phyloP scores from a whole-genome alignment of 2,329 filamentous ascomycete species.

The Colletotrichum gigasporum region DNA sequence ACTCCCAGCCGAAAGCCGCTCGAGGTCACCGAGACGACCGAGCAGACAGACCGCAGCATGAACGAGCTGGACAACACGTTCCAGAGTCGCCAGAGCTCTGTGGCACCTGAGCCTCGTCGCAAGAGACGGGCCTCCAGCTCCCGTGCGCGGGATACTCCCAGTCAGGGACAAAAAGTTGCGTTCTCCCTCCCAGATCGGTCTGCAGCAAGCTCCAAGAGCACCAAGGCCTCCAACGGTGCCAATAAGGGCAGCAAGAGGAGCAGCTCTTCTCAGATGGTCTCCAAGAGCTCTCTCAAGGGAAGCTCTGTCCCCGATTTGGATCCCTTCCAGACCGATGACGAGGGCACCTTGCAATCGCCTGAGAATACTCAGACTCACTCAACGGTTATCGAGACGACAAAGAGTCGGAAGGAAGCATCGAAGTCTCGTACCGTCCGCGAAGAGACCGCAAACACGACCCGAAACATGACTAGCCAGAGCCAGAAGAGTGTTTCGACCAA shows the following conservation, averaged over 20 bases:
- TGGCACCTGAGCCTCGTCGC: conserved; percentile 14
- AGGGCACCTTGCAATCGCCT: conserved; percentile 34
- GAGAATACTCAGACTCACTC: conserved; percentile 37
- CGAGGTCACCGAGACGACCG: conserved; percentile 39
- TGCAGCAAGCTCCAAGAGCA: conserved; percentile 35
- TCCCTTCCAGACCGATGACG: conserved; percentile 34
- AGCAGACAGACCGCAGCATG: conserved; percentile 38
- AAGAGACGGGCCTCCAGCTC: conserved; percentile 35
- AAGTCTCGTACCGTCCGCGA: conserved; percentile 25
- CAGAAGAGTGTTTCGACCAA: conserved; percentile 21
- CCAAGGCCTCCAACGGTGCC: conserved; percentile 43
- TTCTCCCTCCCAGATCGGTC: conserved; percentile 52
- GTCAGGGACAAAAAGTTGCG: conserved; percentile 48
- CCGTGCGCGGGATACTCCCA: conserved; percentile 15
- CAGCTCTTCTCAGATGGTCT: conserved; percentile 30
- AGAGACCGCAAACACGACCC: conserved; percentile 29
- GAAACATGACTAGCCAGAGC: conserved; percentile 34
- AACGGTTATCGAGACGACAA: conserved; percentile 34
- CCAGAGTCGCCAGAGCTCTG: conserved; percentile 36
- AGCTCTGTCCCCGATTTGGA: conserved; percentile 20
- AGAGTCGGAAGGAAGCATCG: conserved; percentile 20
- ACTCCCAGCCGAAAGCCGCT: conserved; percentile 42
- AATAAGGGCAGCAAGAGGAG: conserved; percentile 55
- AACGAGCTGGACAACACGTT: conserved; percentile 29
- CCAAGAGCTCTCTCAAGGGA: conserved; percentile 31